Percentiles rank a stretch among this genome's conserved stretches.
These are phyloP conservation scores for Sarocladiaceae sp. DNA, from an alignment of 2,329 filamentous ascomycete genomes.

Conservation along the genomic window DNA sequence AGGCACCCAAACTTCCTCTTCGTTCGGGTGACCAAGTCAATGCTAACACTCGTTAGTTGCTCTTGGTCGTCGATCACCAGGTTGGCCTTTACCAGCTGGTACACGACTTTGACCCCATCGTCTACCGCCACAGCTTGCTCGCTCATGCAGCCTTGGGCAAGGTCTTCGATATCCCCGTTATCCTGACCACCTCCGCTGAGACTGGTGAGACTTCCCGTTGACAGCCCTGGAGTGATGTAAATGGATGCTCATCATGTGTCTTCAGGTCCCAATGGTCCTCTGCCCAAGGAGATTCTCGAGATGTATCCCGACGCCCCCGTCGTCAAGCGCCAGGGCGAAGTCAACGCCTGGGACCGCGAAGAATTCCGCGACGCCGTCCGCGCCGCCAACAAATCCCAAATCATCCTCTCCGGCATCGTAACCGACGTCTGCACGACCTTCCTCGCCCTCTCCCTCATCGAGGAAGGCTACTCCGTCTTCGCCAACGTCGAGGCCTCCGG, in stretches of 20 bases:
- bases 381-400: conserved; percentile 62
- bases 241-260: neutral
- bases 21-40: no score
- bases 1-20: conserved; percentile 1
- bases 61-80: conserved; percentile 33
- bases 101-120: conserved; percentile 61
- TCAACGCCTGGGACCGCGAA: conserved; percentile 72
- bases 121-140: conserved; percentile 63
- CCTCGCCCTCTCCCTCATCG: conserved; percentile 65
- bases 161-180: conserved; percentile 62
- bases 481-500: conserved; percentile 69
- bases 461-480: conserved; percentile 69
- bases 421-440: conserved; percentile 76
- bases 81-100: conserved; percentile 38
- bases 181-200: conserved; percentile 68
- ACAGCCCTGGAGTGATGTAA: no score
- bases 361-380: conserved; percentile 63
- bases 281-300: conserved; percentile 64
- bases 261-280: conserved; percentile 68
- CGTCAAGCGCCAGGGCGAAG: conserved; percentile 65
- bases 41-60: no score
- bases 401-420: conserved; percentile 68
- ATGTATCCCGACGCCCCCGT: conserved; percentile 65
- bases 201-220: conserved; percentile 27
- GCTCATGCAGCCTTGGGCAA: conserved; percentile 64